Base-by-base conservation (phyloP, 2,329 filamentous ascomycete species). In the Diaporthe australafricana region DNA sequence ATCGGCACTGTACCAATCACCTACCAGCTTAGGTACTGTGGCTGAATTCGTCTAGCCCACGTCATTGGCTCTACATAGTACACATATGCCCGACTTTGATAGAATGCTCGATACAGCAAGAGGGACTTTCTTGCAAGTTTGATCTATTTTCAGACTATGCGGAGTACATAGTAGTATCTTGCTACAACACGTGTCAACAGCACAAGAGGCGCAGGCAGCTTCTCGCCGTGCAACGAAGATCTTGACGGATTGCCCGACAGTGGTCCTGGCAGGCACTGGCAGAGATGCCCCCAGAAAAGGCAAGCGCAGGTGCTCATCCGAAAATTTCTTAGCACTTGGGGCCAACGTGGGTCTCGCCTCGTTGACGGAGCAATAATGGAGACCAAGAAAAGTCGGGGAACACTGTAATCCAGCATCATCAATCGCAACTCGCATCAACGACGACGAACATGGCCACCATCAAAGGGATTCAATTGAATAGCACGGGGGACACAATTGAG, bases 341-440 rank as follows among this genome's bases (percentile, higher is more conserved):
- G 67, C 67, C 67, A 32, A 38, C 67, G 67, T 69, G 67, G 67
- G 67, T 60, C 67, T 69, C 53, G 40, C 42, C 55, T 38, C 45
- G 30, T 69, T 60, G 42, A 69, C 67, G 67, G 67, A 69, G 67
- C 32, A 60, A 55, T 67, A 50, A 50, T 48, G 32, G 45, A 35
- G 30, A 38, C 60, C 60, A 50, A 12, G 22, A 68, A 45, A 56
- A 56, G 38, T 35, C 30, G 42, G 30, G 50, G 53, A 52, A n/a
- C 42, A 69, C 55, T 30, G 32, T 68, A 30, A 40, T 22, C 20
- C 45, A 40, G n/a, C 27, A 62, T 32, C 53, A 38, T 60, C 38
- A 48, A 25, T 48, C 32, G 25, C 32, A 52, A 22, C 53, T 30
- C 9, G 16, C 53, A 60, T 27, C 45, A 60, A 69, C 45, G 32